These are phyloP conservation scores for Cyclaneusma minus DNA, from an alignment of 2,329 filamentous ascomycete species.

Conservation along the genomic window DNA sequence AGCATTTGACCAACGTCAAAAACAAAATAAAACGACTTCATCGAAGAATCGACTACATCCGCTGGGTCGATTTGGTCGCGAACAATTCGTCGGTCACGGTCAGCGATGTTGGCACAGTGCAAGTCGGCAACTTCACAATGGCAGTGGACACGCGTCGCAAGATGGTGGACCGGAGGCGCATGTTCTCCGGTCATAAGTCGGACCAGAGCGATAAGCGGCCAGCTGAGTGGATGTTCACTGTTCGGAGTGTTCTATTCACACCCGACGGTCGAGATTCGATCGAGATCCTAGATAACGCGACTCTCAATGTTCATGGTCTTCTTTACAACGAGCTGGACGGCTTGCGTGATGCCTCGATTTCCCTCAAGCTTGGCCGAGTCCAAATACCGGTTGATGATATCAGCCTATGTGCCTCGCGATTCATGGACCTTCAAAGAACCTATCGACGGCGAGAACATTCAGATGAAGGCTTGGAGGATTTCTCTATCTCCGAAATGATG, in stretches of 20 bases:
- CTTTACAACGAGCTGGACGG: slow-evolving; percentile 76
- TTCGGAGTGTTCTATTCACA: slow-evolving; percentile 79
- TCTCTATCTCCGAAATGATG: slow-evolving; percentile 57
- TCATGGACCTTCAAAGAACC: slow-evolving; percentile 27
- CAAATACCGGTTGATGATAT: slow-evolving; percentile 87
- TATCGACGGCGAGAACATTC: slow-evolving; percentile 11
- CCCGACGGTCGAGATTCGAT: slow-evolving; percentile 70
- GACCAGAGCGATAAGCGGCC: slow-evolving; percentile 50
- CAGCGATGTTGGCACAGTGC: slow-evolving; percentile 67
- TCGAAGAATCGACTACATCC: slow-evolving; percentile 73
- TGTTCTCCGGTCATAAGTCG: slow-evolving; percentile 67
- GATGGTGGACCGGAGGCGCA: slow-evolving; percentile 76
- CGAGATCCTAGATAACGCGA: slow-evolving; percentile 76
- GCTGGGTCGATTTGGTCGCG: slow-evolving; percentile 77
- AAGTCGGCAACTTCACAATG: slow-evolving; percentile 70
- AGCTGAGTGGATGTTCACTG: slow-evolving; percentile 84
- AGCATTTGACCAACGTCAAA: slow-evolving; percentile 61
- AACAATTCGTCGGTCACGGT: slow-evolving; percentile 65
- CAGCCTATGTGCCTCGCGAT: slow-evolving; percentile 41
- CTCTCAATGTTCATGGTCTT: slow-evolving; percentile 82
- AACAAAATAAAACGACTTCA: slow-evolving; percentile 79
- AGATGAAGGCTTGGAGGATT: slow-evolving; percentile 23
- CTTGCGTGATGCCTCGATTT: slow-evolving; percentile 75
- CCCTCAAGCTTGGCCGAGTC: slow-evolving; percentile 78
- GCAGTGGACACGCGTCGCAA: slow-evolving; percentile 84